These are phyloP conservation scores for Cynanchum wilfordii DNA, from an alignment of 257 asterid species.

Conservation along the genomic window DNA sequence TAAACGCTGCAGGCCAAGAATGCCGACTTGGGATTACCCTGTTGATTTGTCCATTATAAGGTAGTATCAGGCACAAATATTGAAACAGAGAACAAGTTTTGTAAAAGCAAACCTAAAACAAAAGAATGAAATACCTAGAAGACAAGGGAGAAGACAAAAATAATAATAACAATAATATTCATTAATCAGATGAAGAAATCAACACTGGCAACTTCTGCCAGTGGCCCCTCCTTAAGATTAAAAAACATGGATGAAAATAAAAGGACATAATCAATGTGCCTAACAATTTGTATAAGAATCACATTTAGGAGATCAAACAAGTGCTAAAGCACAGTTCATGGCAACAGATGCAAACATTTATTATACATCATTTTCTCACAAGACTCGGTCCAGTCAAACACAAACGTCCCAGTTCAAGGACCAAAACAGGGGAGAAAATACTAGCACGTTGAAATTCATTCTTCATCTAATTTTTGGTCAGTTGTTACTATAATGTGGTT, in stretches of 20 bases:
- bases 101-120: background rate
- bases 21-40: conserved; percentile 78
- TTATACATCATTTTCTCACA: background rate
- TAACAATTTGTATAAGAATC: background rate
- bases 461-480: background rate
- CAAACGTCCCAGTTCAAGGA: conserved; percentile 3
- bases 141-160: background rate
- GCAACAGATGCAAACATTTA: background rate
- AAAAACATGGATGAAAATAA: background rate
- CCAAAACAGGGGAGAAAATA: background rate
- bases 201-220: background rate
- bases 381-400: conserved; percentile 1
- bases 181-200: background rate
- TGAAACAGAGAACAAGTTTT: background rate
- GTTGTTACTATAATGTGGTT: background rate
- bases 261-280: background rate
- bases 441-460: background rate
- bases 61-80: background rate
- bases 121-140: background rate
- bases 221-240: background rate
- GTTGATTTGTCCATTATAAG: conserved; percentile 7
- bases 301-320: background rate
- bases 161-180: background rate
- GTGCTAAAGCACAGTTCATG: background rate
- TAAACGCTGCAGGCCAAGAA: conserved; percentile 75